Evolutionary conservation across 371 early-diverging fungal species (phyloP).

Genomic region (Mortierella sp.): DNA sequence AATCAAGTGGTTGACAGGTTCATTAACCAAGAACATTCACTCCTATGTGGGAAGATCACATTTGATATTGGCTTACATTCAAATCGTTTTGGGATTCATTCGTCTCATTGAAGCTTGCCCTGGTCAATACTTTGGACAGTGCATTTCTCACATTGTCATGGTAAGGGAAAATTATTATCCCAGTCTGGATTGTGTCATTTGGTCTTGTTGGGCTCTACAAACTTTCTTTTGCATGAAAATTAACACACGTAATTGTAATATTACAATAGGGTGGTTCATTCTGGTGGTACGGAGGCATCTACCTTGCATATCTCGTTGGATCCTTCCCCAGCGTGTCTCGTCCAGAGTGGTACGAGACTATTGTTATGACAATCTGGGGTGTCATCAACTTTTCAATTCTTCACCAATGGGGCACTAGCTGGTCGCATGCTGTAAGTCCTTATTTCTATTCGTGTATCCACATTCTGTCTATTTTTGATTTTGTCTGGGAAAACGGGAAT

Average conservation of each 20-base stretch:
- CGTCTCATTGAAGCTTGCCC: constrained; percentile 40
- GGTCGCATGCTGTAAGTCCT: constrained; percentile 50
- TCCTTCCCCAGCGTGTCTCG: constrained; percentile 47
- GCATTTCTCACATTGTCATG: constrained; percentile 54
- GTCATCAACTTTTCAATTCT: constrained; percentile 55
- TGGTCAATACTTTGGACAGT: constrained; percentile 51
- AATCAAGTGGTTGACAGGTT: constrained; percentile 24
- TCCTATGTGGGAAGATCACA: constrained; percentile 47
- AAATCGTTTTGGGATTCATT: constrained; percentile 44
- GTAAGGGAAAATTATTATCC: constrained; percentile 17
- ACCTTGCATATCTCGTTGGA: constrained; percentile 48
- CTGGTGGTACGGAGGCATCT: constrained; percentile 56
- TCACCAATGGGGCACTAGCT: constrained; percentile 56
- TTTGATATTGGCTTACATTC: constrained; percentile 40
- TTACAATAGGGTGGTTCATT: constrained; percentile 50
- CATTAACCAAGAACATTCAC: constrained; percentile 27
- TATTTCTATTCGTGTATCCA: background rate
- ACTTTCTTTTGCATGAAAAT: background rate
- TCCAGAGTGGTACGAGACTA: constrained; percentile 47
- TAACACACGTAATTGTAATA: background rate
- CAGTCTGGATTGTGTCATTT: background rate
- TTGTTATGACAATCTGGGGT: constrained; percentile 55
- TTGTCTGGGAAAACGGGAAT: too few species aligned
- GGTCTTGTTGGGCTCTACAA: background rate
- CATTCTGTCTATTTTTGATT: too few species aligned